These are phyloP conservation scores for Radiomyces spectabilis DNA, from an alignment of 192 early-diverging fungal genomes.

Conservation along the genomic window DNA sequence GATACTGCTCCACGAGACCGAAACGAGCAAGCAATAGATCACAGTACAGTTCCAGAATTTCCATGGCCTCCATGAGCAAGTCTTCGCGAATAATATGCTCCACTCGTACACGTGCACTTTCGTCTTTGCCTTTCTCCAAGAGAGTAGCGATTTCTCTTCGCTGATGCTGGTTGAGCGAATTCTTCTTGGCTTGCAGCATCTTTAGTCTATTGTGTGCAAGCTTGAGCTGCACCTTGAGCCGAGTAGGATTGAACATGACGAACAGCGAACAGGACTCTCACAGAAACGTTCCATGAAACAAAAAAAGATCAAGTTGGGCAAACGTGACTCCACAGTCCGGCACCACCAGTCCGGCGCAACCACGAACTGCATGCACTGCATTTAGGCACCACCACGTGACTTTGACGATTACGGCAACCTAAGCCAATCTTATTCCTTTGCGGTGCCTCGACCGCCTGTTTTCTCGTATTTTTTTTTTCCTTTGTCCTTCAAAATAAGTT, in stretches of 20 bases:
- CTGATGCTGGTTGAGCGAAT: slow-evolving; percentile 59
- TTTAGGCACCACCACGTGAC: no score
- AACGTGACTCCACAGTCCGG: no score
- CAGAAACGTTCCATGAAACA: no score
- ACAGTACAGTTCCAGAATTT: slow-evolving; percentile 88
- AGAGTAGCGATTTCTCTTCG: slow-evolving; percentile 78
- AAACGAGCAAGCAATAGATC: slow-evolving; percentile 83
- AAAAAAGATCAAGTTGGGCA: no score
- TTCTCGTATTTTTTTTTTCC: no score
- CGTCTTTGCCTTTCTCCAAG: slow-evolving; percentile 75
- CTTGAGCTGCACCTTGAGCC: slow-evolving; percentile 86
- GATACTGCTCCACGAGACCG: slow-evolving; percentile 78
- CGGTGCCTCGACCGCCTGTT: no score
- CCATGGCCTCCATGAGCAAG: slow-evolving; percentile 85
- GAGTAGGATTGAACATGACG: slow-evolving; percentile 46
- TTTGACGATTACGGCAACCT: no score
- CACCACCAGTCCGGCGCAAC: no score
- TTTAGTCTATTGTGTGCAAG: slow-evolving; percentile 81
- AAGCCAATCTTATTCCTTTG: no score
- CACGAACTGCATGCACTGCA: no score
- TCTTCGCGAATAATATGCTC: slow-evolving; percentile 96
- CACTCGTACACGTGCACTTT: slow-evolving; percentile 81
- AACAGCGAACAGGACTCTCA: no score
- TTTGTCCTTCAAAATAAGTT: no score
- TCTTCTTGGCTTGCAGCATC: slow-evolving; percentile 85